A percentile compares a stretch with the other conserved stretches of the same genome.
phyloP scores from a whole-genome alignment of 129 eudicot genomes.

The Arctium lappa region DNA sequence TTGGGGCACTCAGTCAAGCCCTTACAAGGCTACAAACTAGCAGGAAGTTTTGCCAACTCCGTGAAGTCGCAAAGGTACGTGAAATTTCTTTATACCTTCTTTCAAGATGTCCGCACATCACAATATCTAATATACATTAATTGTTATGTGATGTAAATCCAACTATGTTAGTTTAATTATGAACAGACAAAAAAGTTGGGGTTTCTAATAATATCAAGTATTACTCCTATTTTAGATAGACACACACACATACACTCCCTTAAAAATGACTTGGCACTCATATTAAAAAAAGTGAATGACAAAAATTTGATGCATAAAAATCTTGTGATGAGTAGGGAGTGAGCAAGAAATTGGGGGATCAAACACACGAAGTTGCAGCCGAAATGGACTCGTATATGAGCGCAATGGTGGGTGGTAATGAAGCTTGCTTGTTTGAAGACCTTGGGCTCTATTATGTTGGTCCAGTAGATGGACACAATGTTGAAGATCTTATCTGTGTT shows the following conservation, averaged over 20 bases:
- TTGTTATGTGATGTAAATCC: no score
- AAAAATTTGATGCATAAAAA: not conserved
- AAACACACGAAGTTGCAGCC: slow-evolving; percentile 45
- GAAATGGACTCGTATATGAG: slow-evolving; percentile 29
- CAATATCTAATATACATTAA: no score
- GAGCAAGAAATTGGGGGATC: slow-evolving; percentile 42
- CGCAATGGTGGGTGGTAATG: slow-evolving; percentile 15
- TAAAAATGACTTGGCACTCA: no score
- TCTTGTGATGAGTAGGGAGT: slow-evolving; percentile 29
- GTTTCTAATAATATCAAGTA: no score
- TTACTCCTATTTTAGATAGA: no score
- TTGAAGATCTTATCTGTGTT: slow-evolving; percentile 50
- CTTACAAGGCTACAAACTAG: slow-evolving; percentile 38
- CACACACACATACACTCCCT: no score
- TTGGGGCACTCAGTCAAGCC: slow-evolving; percentile 44
- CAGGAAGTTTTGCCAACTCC: slow-evolving; percentile 27
- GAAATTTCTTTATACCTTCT: no score
- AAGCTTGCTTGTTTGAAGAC: slow-evolving; percentile 48
- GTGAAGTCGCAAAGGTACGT: slow-evolving; percentile 36
- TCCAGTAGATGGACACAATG: slow-evolving; percentile 65
- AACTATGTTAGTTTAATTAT: no score
- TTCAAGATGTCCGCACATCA: no score
- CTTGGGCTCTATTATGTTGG: slow-evolving; percentile 66
- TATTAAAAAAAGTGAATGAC: no score
- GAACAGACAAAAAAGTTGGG: no score